phyloP scores from a whole-genome alignment of 495 filamentous ascomycete species.

The Lasiosphaeria miniovina region DNA sequence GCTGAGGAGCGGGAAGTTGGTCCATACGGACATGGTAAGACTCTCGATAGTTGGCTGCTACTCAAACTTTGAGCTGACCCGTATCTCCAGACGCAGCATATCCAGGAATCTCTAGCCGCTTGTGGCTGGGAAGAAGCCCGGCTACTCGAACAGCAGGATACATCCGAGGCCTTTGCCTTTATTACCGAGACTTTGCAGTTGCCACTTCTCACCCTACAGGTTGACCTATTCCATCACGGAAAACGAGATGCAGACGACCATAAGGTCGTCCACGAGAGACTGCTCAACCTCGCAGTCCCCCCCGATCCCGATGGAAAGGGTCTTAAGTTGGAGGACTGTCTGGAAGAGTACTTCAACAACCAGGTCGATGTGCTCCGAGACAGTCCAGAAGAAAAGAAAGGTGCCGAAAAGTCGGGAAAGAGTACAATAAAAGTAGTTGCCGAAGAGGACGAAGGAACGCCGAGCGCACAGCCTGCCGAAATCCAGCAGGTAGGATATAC shows the following conservation, averaged over 20 bases:
- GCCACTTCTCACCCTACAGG: slow-evolving; percentile 85
- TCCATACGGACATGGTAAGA: slow-evolving; percentile 80
- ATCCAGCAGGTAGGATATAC: slow-evolving; percentile 22
- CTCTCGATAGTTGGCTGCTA: neutral
- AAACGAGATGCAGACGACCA: slow-evolving; percentile 84
- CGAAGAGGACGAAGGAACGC: slow-evolving; percentile 28
- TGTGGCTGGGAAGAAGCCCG: slow-evolving; percentile 90
- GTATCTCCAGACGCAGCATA: slow-evolving; percentile 62
- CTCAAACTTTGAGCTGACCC: slow-evolving; percentile 32
- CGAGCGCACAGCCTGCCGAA: slow-evolving; percentile 12
- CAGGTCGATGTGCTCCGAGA: slow-evolving; percentile 84
- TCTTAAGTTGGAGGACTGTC: slow-evolving; percentile 80
- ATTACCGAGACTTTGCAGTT: slow-evolving; percentile 85
- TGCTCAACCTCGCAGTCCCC: slow-evolving; percentile 88
- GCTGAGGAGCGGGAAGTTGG: slow-evolving; percentile 77
- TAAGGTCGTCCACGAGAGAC: slow-evolving; percentile 85
- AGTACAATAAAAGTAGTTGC: slow-evolving; percentile 37
- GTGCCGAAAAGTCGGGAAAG: slow-evolving; percentile 18
- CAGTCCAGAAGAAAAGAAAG: slow-evolving; percentile 54
- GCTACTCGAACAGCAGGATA: slow-evolving; percentile 77
- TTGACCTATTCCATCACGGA: slow-evolving; percentile 91
- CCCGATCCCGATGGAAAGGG: slow-evolving; percentile 57
- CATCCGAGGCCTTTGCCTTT: slow-evolving; percentile 92
- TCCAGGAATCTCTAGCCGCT: slow-evolving; percentile 78
- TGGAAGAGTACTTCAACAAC: slow-evolving; percentile 95